Percentiles rank a stretch among this genome's conserved stretches.
These are phyloP conservation scores for Penicillium fimorum DNA, from an alignment of 495 filamentous ascomycete genomes.

Conservation along the genomic window DNA sequence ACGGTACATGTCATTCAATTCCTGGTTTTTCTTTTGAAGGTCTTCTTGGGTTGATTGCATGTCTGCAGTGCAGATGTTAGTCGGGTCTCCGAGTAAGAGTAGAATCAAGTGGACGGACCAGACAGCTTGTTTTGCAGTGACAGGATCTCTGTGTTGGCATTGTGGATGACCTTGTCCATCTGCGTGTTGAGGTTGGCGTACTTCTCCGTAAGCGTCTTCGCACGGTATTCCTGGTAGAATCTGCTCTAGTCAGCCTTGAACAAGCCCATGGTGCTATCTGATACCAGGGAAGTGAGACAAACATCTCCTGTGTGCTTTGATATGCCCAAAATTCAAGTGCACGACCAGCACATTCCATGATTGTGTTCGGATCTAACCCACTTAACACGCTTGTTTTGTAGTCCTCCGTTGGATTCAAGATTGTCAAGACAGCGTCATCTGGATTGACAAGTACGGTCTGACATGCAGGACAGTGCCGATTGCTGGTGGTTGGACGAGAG, in stretches of 20 bases:
- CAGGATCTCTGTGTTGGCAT: slow-evolving; percentile 78
- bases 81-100: slow-evolving; percentile 1
- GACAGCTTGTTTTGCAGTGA: slow-evolving; percentile 61
- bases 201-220: slow-evolving; percentile 72
- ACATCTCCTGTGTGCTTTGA: slow-evolving; percentile 92
- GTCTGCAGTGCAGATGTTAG: slow-evolving; percentile 39
- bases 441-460: slow-evolving; percentile 63
- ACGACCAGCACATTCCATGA: slow-evolving; percentile 88
- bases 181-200: slow-evolving; percentile 66
- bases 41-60: slow-evolving; percentile 65
- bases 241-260: slow-evolving; percentile 42
- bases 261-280: neutral
- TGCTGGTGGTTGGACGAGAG: slow-evolving; percentile 52
- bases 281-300: slow-evolving; percentile 8
- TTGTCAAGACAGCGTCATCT: slow-evolving; percentile 74
- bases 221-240: slow-evolving; percentile 76
- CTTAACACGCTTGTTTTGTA: slow-evolving; percentile 91
- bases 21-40: slow-evolving; percentile 72
- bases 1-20: slow-evolving; percentile 63
- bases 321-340: slow-evolving; percentile 89
- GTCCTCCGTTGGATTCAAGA: slow-evolving; percentile 83
- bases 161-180: slow-evolving; percentile 75
- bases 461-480: slow-evolving; percentile 80
- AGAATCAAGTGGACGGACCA: slow-evolving; percentile 30
- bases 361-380: slow-evolving; percentile 75